Percentiles rank a stretch among this genome's conserved stretches.
phyloP scores from a whole-genome alignment of 345 rosid species.

The Arabidopsis arenosa region DNA sequence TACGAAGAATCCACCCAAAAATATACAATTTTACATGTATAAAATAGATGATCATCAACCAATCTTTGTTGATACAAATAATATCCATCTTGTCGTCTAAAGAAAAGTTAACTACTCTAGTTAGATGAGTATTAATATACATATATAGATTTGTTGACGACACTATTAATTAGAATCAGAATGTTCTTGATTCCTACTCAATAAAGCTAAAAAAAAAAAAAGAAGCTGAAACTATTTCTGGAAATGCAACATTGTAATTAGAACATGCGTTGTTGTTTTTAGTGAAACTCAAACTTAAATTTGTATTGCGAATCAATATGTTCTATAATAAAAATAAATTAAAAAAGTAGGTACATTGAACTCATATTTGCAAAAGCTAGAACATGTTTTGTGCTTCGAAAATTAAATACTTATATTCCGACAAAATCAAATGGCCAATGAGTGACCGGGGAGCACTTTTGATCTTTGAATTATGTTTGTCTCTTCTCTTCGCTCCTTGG shows the following conservation, averaged over 20 bases:
- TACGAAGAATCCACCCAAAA: not conserved
- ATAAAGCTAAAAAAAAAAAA: too few species aligned
- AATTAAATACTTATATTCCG: conserved; percentile 9
- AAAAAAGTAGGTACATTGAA: conserved; percentile 3
- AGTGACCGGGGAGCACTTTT: conserved; percentile 26
- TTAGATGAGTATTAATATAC: not conserved
- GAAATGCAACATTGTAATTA: too few species aligned
- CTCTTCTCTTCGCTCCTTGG: conserved; percentile 22
- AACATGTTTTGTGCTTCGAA: not conserved
- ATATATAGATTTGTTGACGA: not conserved
- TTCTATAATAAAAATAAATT: not conserved
- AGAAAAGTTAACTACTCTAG: too few species aligned
- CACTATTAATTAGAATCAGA: not conserved
- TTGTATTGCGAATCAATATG: too few species aligned
- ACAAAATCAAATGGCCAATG: conserved; percentile 24
- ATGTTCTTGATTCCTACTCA: not conserved
- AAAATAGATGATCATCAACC: not conserved
- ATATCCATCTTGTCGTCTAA: too few species aligned
- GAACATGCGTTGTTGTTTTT: too few species aligned
- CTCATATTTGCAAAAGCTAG: not conserved
- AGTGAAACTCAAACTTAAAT: too few species aligned
- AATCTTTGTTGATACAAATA: not conserved
- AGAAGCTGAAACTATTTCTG: too few species aligned
- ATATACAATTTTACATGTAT: not conserved
- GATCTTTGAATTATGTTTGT: conserved; percentile 11